These are phyloP conservation scores for Phanerochaete carnosa DNA, from an alignment of 768 basidiomycete genomes.

Conservation along the genomic window DNA sequence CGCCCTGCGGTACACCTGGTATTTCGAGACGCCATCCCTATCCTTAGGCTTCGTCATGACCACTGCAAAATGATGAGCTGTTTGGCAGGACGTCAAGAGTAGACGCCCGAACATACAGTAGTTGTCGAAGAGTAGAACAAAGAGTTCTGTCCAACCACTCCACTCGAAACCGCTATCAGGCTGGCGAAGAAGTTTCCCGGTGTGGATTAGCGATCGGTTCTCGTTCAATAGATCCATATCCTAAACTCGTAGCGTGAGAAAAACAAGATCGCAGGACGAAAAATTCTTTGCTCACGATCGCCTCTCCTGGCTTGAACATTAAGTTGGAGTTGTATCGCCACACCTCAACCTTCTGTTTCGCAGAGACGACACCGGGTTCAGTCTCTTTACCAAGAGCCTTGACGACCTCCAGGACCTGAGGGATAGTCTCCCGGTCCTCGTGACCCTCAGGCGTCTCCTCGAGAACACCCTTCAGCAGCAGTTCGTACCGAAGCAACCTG, in stretches of 20 bases:
- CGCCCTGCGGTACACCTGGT: slow-evolving; percentile 78
- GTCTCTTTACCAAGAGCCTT: slow-evolving; percentile 82
- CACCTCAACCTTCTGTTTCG: slow-evolving; percentile 86
- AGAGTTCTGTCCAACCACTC: slow-evolving; percentile 89
- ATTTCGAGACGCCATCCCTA: slow-evolving; percentile 70
- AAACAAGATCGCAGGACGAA: not conserved
- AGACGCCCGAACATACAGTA: slow-evolving; percentile 56
- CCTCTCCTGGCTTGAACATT: slow-evolving; percentile 75
- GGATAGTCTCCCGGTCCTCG: slow-evolving; percentile 80
- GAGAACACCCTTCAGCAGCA: slow-evolving; percentile 77
- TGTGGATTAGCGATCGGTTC: slow-evolving; percentile 78
- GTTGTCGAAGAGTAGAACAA: slow-evolving; percentile 91
- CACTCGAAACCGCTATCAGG: slow-evolving; percentile 86
- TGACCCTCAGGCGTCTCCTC: slow-evolving; percentile 72
- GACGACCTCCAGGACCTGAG: slow-evolving; percentile 84
- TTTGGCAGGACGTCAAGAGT: slow-evolving; percentile 12
- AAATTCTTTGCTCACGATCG: slow-evolving; percentile 41
- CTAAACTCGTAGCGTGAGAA: slow-evolving; percentile 24
- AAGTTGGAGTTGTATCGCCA: slow-evolving; percentile 83
- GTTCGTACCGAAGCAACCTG: slow-evolving; percentile 82
- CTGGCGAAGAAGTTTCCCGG: slow-evolving; percentile 79
- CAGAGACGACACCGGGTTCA: slow-evolving; percentile 80
- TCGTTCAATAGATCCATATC: slow-evolving; percentile 90
- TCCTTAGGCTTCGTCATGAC: slow-evolving; percentile 87
- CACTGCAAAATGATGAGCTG: slow-evolving; percentile 44